Base-by-base conservation (phyloP, 441 rosid species). In the Adansonia madagascariensis region DNA sequence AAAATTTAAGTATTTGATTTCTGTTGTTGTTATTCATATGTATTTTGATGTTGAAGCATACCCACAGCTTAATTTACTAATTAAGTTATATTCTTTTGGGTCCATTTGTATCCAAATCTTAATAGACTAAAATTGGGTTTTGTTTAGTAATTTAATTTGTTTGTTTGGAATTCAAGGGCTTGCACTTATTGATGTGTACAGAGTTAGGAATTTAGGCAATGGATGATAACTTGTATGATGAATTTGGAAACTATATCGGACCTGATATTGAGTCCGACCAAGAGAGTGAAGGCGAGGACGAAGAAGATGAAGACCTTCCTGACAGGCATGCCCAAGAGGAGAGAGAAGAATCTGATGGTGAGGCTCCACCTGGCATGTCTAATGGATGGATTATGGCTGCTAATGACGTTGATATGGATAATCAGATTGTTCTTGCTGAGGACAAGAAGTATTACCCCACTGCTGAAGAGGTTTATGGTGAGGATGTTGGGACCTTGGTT, bases 391-490 rank as follows among this genome's bases (percentile, higher is more conserved):
- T 95, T 57, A 90, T 95, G 0, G 88, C 95, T 0, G 70, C 88
- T 18, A 80, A 82, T 57, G 97, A 93, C 70, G 87, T 93, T 44
- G 97, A 95, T 80, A 87, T 92, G 91, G 97, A 92, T 44, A 95
- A 88, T 75, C 98, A 95, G 84, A 89, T 95, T 55, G 95, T 95
- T 27, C 99, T 95, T 56, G 97, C 98, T 4, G 99, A 93, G 88
- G 98, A 93, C 75, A 92, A 93, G 86, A 95, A 95, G 81, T 93
- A 95, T 75, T 93, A 95, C 72, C 98, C 99, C 0, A 93, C 98
- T 8, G 99, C 98, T 1, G 98, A 95, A 81, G 99, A 95, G 87
- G 98, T 95, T 56, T 95, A 90, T 63, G 99, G 98, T 2, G 97
- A 91, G 75, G 98, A 89, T 80, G 97, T 95, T 27, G 98, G 93